phyloP scores from a whole-genome alignment of 305 asterid species.

The Rubia tinctorum region DNA sequence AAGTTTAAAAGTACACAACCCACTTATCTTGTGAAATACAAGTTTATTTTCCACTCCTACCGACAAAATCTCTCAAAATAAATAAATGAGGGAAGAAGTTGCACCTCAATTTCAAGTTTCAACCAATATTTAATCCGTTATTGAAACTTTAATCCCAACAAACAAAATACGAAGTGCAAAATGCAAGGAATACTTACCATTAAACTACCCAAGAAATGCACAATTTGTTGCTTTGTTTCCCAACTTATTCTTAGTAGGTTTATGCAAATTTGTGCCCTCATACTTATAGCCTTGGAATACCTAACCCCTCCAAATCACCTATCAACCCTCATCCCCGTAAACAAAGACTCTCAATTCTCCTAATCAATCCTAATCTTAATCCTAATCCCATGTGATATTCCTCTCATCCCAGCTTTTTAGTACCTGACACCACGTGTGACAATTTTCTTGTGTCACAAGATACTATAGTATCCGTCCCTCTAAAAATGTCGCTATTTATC shows the following conservation, averaged over 20 bases:
- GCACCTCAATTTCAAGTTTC: background rate
- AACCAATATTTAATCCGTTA: background rate
- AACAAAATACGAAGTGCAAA: background rate
- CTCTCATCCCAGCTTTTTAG: too few species aligned
- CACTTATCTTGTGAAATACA: too few species aligned
- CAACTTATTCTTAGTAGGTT: constrained; percentile 10
- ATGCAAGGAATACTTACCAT: background rate
- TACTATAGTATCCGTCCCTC: too few species aligned
- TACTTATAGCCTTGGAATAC: background rate
- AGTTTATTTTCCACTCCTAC: too few species aligned
- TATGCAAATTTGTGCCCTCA: constrained; percentile 9
- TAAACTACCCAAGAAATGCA: constrained; percentile 1
- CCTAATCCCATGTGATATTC: constrained; percentile 10
- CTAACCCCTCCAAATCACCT: too few species aligned
- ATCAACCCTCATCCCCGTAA: background rate
- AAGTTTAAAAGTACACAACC: too few species aligned
- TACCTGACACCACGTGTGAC: background rate
- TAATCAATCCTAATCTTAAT: too few species aligned
- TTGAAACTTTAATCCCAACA: constrained; percentile 5
- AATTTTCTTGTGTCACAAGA: constrained; percentile 6
- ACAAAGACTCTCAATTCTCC: too few species aligned
- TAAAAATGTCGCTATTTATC: too few species aligned
- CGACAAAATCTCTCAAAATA: too few species aligned
- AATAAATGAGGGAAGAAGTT: too few species aligned
- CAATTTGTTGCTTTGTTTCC: constrained; percentile 11